A percentile compares a stretch with the other conserved stretches of the same genome.
Evolutionary conservation across 148 eudicot species (phyloP).

Genomic region (Camellia japonica): DNA sequence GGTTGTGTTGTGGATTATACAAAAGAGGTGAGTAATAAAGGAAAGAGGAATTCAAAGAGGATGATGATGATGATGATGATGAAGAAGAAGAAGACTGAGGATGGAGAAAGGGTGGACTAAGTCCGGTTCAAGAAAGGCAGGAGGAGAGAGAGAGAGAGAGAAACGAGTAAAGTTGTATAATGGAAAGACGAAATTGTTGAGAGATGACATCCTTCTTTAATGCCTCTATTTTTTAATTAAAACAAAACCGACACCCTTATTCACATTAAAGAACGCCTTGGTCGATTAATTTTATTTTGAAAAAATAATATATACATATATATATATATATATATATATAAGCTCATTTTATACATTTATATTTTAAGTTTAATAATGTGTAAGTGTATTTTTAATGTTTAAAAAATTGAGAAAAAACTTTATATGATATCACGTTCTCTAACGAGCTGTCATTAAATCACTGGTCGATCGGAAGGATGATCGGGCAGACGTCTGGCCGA

Average conservation of each 20-base stretch:
- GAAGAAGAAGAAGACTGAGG: neutral
- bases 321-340: too few species aligned
- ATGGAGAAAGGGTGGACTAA: constrained; percentile 23
- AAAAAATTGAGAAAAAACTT: too few species aligned
- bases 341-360: too few species aligned
- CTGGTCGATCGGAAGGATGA: too few species aligned
- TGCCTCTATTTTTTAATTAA: constrained; percentile 1
- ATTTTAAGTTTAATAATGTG: too few species aligned
- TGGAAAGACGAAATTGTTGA: neutral
- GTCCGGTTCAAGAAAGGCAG: constrained; percentile 42
- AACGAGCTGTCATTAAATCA: too few species aligned
- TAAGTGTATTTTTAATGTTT: too few species aligned
- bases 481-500: too few species aligned
- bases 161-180: neutral
- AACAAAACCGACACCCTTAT: constrained; percentile 9
- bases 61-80: neutral
- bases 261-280: constrained; percentile 10
- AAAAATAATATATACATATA: too few species aligned
- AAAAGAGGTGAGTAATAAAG: neutral
- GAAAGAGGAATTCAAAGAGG: neutral
- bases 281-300: constrained; percentile 3
- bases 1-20: neutral
- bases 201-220: neutral
- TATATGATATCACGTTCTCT: too few species aligned
- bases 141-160: constrained; percentile 10